phyloP scores from a whole-genome alignment of 768 basidiomycete species.

The Nevesoporus exiguus region DNA sequence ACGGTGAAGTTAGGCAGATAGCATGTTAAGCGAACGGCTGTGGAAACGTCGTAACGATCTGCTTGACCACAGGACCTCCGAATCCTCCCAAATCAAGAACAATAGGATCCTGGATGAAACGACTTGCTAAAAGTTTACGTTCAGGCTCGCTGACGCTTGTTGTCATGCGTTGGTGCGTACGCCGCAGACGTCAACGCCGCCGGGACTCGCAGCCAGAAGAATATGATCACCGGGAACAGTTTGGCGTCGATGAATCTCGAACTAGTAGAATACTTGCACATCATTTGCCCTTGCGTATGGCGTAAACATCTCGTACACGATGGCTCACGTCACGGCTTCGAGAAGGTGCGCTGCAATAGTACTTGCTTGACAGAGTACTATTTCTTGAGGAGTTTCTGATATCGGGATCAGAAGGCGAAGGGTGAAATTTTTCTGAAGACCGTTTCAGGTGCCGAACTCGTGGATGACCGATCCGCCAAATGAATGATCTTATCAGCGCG shows the following conservation, averaged over 20 bases:
- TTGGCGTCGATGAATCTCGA: not conserved
- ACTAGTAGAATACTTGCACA: not conserved
- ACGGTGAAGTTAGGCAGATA: not conserved
- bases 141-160: not conserved
- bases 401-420: not conserved
- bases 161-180: not conserved
- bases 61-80: not conserved
- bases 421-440: not conserved
- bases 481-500: not conserved
- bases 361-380: not conserved
- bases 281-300: not conserved
- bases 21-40: not conserved
- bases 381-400: not conserved
- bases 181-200: not conserved
- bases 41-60: not conserved
- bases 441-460: slow-evolving; percentile 9
- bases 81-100: not conserved
- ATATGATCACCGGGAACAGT: not conserved
- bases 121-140: not conserved
- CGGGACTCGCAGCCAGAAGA: not conserved
- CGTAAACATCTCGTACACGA: slow-evolving; percentile 1
- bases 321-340: slow-evolving; percentile 1
- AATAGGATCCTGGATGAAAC: not conserved
- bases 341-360: not conserved
- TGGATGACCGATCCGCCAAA: not conserved